Conservation (phyloP, 345 rosid species). For the Gossypium turneri region DNA sequence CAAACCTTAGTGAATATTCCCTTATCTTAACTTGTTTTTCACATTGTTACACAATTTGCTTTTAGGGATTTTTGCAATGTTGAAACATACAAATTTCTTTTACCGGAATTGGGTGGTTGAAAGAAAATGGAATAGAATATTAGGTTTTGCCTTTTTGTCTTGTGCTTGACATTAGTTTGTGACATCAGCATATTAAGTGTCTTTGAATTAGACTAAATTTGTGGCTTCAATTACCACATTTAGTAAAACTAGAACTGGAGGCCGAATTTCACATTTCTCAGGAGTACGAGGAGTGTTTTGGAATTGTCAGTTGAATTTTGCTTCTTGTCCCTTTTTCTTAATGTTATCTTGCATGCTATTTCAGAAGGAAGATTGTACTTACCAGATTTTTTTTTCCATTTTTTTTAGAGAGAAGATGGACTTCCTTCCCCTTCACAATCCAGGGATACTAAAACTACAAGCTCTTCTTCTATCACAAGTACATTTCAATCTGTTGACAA, state of each 20-base stretch:
- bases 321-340: not conserved
- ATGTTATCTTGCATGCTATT: not conserved
- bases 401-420: slow-evolving; percentile 55
- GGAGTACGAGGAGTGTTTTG: not conserved
- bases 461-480: slow-evolving; percentile 24
- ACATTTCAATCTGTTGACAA: slow-evolving; percentile 20
- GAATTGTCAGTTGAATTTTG: not conserved
- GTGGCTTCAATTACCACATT: not conserved
- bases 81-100: not conserved
- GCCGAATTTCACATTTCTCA: not conserved
- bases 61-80: not conserved
- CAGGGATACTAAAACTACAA: slow-evolving; percentile 24
- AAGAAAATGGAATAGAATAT: not conserved
- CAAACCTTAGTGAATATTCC: not conserved
- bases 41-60: not conserved
- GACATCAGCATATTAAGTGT: not conserved
- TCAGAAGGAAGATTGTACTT: not conserved
- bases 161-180: not conserved
- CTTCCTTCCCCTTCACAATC: slow-evolving; percentile 40
- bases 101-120: not conserved
- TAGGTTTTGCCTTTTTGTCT: not conserved
- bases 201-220: not conserved
- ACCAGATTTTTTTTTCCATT: slow-evolving; percentile 8
- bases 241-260: not conserved
- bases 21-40: no score